Conservation (phyloP, 75 land plant species). For the Picea glauca region DNA sequence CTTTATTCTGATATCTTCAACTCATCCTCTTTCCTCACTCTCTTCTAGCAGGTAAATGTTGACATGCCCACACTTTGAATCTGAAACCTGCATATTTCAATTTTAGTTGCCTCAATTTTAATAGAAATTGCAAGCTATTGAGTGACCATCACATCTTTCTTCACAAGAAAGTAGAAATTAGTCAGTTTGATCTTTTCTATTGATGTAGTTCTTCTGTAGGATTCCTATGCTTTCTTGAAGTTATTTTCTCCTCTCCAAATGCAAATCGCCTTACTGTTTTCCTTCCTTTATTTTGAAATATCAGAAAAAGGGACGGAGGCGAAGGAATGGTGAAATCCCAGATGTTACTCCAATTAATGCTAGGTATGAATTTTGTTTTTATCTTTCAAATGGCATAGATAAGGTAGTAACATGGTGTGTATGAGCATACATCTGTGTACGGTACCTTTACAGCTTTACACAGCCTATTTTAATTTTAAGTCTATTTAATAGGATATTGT, state of each 20-base stretch:
- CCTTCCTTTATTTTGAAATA: constrained; percentile 9
- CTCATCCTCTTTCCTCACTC: not conserved
- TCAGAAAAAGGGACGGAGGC: constrained; percentile 39
- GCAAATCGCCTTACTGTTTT: not conserved
- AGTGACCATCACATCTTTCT: not conserved
- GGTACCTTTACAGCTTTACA: not conserved
- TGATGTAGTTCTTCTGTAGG: not conserved
- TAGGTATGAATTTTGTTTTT: constrained; percentile 25
- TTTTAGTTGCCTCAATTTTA: not conserved
- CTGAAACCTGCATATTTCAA: not conserved
- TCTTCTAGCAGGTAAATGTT: not conserved
- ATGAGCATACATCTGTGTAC: not conserved
- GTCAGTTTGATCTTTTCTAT: not conserved
- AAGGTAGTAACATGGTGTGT: not conserved
- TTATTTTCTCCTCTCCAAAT: not conserved
- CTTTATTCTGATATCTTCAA: not conserved
- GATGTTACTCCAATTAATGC: constrained; percentile 16
- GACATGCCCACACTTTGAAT: not conserved
- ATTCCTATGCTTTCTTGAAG: not conserved
- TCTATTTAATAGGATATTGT: not conserved
- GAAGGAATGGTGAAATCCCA: constrained; percentile 23
- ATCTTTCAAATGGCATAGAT: not conserved
- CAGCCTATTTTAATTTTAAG: not conserved
- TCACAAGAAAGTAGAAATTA: not conserved
- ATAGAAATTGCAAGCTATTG: not conserved